Evolutionary conservation across 2,329 filamentous ascomycete genomes (phyloP), one percentile per base, ranked within the genome.

Genomic region (Setomelanomma holmii): DNA sequence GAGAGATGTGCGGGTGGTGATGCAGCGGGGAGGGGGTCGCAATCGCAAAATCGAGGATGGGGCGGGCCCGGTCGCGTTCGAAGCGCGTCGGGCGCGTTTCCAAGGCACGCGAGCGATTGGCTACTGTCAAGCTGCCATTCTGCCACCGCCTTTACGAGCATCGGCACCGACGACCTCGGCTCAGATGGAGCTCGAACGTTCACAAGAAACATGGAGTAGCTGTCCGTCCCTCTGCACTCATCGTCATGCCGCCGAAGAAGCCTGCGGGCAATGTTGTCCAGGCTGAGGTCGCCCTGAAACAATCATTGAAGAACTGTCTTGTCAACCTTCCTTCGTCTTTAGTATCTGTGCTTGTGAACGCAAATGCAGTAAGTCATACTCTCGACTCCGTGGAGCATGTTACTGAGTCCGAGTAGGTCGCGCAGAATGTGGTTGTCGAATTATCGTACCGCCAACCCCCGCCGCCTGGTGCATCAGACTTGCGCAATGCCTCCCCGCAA

Each of bases 391-490:
- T 19, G 30, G 20, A 11, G 27, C 16, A 27, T 20, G 22, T 35
- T 49, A 23, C 58, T 61, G 24, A 63, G 21, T 82, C 89, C 51
- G 8, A 23, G 16, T 66, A 96, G 91, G 84, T 93, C 53, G 91
- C 90, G 27, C 95, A 99, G 78, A 96, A 98, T 89, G 91, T 98
- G 64, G 85, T 98, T 56, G 89, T 99, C 73, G 95, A 99, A 78
- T 84, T 99, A 59, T 89, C 83, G 72, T 96, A 89, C 77, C 86
- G 87, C 68, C 82, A 83, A 56, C 76, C 84, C 36, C 73, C 81
- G 35, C 78, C 82, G 19, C 73, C 84, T 11, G 64, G 64, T 38
- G 63, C 63, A 22, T 64, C 68, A 12, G 76, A 77, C 47, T 51
- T 64, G 10, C 73, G 75, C 53, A 75, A 64, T 35, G 71, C 80